Evolutionary conservation across 2,329 filamentous ascomycete genomes (phyloP).

Genomic region (Xylaria polymorpha): DNA sequence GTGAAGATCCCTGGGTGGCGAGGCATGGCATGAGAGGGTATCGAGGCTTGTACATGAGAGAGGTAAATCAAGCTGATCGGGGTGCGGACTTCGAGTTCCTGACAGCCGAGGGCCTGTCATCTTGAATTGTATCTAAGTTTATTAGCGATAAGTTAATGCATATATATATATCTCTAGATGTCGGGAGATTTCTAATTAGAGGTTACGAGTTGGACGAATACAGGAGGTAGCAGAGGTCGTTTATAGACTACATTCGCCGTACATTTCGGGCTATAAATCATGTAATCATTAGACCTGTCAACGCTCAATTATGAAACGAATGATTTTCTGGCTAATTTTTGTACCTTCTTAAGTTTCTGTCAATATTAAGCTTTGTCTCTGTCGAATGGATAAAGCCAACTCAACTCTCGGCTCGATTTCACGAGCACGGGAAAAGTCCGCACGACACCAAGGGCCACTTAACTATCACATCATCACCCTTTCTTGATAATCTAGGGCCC

Average conservation of each 20-base stretch:
- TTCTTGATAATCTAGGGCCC: background rate
- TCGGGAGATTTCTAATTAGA: background rate
- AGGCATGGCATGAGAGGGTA: conserved; percentile 64
- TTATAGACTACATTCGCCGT: background rate
- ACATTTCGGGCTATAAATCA: background rate
- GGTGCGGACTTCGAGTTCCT: conserved; percentile 73
- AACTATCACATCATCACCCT: background rate
- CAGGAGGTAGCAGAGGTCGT: background rate
- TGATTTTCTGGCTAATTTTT: background rate
- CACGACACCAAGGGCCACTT: background rate
- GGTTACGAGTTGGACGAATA: too few relatives aligned
- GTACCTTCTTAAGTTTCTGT: background rate
- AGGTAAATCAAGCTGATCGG: conserved; percentile 68
- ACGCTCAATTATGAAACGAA: background rate
- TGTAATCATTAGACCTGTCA: background rate
- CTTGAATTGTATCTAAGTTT: background rate
- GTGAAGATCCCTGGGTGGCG: conserved; percentile 59
- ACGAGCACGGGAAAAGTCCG: conserved; percentile 27
- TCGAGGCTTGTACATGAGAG: conserved; percentile 67
- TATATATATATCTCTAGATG: background rate
- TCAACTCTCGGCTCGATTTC: background rate
- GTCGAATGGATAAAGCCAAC: background rate
- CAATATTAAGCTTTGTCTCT: background rate
- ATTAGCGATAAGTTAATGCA: background rate
- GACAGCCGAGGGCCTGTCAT: conserved; percentile 55